Evolutionary conservation across 768 basidiomycete genomes (phyloP).

Genomic region (Agaricus sinodeliciosus): DNA sequence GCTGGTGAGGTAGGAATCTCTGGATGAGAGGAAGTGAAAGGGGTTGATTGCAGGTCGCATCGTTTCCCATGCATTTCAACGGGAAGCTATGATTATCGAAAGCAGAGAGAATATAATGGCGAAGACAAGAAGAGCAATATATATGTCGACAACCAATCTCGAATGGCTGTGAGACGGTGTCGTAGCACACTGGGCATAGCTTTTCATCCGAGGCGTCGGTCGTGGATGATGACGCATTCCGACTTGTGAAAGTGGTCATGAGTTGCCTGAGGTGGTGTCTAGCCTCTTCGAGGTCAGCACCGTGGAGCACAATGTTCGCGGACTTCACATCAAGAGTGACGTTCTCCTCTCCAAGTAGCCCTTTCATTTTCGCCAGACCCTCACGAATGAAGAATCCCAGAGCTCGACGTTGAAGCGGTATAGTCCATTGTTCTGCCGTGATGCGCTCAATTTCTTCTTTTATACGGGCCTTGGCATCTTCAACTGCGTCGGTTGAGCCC

Average conservation of each 20-base stretch:
- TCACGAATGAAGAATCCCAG: constrained; percentile 45
- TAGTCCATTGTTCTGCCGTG: constrained; percentile 33
- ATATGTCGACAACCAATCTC: constrained; percentile 40
- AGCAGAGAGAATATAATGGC: constrained; percentile 39
- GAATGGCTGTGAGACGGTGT: constrained; percentile 33
- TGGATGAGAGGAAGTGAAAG: constrained; percentile 50
- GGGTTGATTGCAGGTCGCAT: constrained; percentile 43
- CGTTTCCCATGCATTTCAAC: constrained; percentile 55
- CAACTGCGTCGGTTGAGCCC: constrained; percentile 32
- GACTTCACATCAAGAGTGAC: constrained; percentile 37
- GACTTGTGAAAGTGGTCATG: constrained; percentile 21
- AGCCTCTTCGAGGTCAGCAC: constrained; percentile 54
- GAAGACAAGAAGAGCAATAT: constrained; percentile 44
- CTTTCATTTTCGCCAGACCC: constrained; percentile 44
- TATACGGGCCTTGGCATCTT: constrained; percentile 38
- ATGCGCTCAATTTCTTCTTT: constrained; percentile 41
- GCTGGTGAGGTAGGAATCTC: constrained; percentile 38
- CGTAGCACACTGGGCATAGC: constrained; percentile 51
- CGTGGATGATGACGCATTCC: not conserved
- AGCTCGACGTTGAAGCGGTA: constrained; percentile 29
- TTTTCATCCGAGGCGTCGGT: constrained; percentile 8
- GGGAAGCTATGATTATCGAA: constrained; percentile 45
- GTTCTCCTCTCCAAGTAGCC: constrained; percentile 47
- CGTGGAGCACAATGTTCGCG: constrained; percentile 31
- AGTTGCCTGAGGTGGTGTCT: constrained; percentile 38